Evolutionary conservation across 495 filamentous ascomycete species (phyloP).

Genomic region (Pseudoneurospora amorphoporcata): DNA sequence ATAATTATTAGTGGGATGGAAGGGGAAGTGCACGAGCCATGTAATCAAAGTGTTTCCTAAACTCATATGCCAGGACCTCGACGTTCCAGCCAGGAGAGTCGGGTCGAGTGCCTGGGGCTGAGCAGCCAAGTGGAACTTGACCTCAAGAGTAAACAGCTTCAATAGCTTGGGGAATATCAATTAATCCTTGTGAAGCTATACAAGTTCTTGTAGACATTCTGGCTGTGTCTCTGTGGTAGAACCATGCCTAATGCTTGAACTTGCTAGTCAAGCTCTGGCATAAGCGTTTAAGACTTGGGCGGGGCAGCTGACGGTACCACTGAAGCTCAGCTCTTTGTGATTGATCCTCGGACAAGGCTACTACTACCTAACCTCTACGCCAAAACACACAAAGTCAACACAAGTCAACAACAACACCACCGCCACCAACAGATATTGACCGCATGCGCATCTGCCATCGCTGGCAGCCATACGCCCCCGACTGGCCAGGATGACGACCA

Average conservation of each 20-base stretch:
- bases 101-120: neutral
- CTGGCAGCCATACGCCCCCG: neutral
- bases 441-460: neutral
- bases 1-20: neutral
- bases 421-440: too few relatives aligned
- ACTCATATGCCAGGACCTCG: neutral
- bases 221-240: neutral
- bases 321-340: neutral
- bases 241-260: neutral
- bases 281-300: neutral
- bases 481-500: slow-evolving; percentile 4
- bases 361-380: too few relatives aligned
- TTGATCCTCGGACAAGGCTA: neutral
- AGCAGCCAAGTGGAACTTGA: neutral
- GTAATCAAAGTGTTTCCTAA: neutral
- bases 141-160: neutral
- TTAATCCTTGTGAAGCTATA: neutral
- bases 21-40: neutral
- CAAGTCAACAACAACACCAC: neutral
- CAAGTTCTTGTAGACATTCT: neutral
- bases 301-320: neutral
- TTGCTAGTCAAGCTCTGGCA: neutral
- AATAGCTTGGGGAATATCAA: neutral
- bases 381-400: too few relatives aligned
- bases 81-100: neutral